Base-by-base conservation (phyloP, 2,329 filamentous ascomycete species). In the Bipolaris zeicola region DNA sequence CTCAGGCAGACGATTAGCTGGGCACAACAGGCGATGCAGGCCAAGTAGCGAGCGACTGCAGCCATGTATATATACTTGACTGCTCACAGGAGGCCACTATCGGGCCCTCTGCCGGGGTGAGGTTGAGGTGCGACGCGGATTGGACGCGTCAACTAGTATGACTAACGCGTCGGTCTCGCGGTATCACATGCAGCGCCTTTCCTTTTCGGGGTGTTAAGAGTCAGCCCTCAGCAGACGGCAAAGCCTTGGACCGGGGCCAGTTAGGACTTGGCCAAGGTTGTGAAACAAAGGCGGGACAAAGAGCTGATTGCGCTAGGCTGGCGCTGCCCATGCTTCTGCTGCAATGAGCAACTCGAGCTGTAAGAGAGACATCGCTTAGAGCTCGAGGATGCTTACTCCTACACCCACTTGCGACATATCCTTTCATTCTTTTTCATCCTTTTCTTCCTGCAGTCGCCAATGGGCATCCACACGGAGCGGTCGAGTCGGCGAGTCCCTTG, bases 131-230 rank as follows among this genome's bases (percentile, higher is more conserved):
- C 37, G 59, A 70, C 68, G 67, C 67, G 69, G 36, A 72, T 76
- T 74, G 73, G 72, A 74, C 73, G 66, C 69, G 72, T 68, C 26
- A 49, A 52, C 63, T 22, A 16, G 16, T 16, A 28, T 57, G 50
- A 49, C 52, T 52, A 65, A 73, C 70, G 58, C 68, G 69, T 55
- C 44, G 64, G 66, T 73, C 65, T 65, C 74, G 65, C 75, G 74
- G 62, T 69, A 74, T 77, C 75, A 76, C 73, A 71, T 76, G 71
- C 45, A 52, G 49, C 41, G 55, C 65, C 33, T 71, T 58, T 59
- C 64, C 18, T 5, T 55, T 63, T 58, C 39, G 53, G 56, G 51
- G 49, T 62, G 8, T 7, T 39, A 69, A 70, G 62, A 71, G 67
- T 71, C 67, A 72, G 58, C 58, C 46, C 33, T 44, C 50, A 58